These are phyloP conservation scores for Funneliformis caledonium DNA, from an alignment of 371 early-diverging fungal genomes.

Conservation along the genomic window DNA sequence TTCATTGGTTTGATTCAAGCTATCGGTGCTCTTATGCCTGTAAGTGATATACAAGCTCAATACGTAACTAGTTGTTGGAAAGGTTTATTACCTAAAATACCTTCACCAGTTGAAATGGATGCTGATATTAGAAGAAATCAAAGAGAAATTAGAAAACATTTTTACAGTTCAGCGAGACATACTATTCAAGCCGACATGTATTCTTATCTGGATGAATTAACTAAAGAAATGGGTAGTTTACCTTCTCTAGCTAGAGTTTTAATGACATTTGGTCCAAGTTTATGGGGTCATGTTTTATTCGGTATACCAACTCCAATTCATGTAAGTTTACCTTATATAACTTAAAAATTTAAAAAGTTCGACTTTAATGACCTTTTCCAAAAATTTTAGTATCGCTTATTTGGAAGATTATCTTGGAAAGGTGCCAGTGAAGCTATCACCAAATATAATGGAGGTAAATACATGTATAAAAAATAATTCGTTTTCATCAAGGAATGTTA, in stretches of 20 bases:
- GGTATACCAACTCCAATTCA: conserved; percentile 20
- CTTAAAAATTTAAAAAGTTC: too few relatives aligned
- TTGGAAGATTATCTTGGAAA: too few relatives aligned
- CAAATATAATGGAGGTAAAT: too few relatives aligned
- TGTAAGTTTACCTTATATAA: not conserved
- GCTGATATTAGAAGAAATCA: not conserved
- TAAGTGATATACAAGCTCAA: conserved; percentile 37
- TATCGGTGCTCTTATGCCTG: conserved; percentile 28
- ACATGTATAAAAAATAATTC: too few relatives aligned
- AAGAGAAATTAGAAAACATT: not conserved
- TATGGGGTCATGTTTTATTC: conserved; percentile 11
- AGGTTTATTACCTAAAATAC: conserved; percentile 8
- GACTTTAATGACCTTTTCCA: too few relatives aligned
- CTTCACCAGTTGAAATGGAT: conserved; percentile 13
- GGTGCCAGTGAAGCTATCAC: too few relatives aligned
- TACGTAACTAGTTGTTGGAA: conserved; percentile 28
- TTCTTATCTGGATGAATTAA: not conserved
- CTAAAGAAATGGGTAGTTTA: conserved; percentile 29
- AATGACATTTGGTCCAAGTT: conserved; percentile 10
- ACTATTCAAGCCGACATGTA: conserved; percentile 9
- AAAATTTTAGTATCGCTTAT: too few relatives aligned
- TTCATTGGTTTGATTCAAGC: conserved; percentile 56
- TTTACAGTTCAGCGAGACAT: conserved; percentile 28
- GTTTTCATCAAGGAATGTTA: too few relatives aligned
- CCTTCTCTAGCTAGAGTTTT: not conserved